Evolutionary conservation across 768 basidiomycete species (phyloP).

Genomic region (Mycena galopus): DNA sequence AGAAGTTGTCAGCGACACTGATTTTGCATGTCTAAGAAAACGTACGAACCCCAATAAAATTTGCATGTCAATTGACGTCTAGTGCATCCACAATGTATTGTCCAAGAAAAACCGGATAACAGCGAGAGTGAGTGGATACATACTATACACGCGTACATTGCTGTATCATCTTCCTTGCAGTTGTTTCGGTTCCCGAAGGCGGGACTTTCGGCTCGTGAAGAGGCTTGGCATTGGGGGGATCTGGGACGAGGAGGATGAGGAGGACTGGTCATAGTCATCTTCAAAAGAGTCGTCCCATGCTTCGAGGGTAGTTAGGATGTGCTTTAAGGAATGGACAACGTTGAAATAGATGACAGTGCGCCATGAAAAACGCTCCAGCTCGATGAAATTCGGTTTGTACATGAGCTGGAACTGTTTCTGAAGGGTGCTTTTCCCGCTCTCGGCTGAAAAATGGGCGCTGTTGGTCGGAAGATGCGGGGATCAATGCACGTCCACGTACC

Average conservation of each 20-base stretch:
- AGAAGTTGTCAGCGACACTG: no score
- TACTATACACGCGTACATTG: no score
- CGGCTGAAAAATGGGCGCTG: constrained; percentile 52
- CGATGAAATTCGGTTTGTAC: constrained; percentile 79
- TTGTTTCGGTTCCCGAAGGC: constrained; percentile 44
- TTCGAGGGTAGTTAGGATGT: constrained; percentile 75
- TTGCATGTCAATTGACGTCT: no score
- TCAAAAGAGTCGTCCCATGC: constrained; percentile 72
- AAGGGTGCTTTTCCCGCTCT: constrained; percentile 83
- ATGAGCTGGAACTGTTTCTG: constrained; percentile 87
- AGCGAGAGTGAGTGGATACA: no score
- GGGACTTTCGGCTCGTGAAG: constrained; percentile 44
- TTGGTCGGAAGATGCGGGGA: not conserved
- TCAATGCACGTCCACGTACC: constrained; percentile 15
- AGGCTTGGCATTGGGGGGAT: constrained; percentile 39
- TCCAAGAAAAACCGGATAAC: no score
- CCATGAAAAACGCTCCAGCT: constrained; percentile 79
- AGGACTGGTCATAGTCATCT: constrained; percentile 50
- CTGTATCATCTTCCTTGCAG: no score
- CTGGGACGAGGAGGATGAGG: constrained; percentile 10
- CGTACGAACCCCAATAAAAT: no score
- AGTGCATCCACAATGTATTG: no score
- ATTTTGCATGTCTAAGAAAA: no score
- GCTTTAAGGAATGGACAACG: constrained; percentile 77
- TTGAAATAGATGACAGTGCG: constrained; percentile 83